Base-by-base conservation (phyloP, 2,329 filamentous ascomycete genomes). In the Teratosphaeria nubilosa region DNA sequence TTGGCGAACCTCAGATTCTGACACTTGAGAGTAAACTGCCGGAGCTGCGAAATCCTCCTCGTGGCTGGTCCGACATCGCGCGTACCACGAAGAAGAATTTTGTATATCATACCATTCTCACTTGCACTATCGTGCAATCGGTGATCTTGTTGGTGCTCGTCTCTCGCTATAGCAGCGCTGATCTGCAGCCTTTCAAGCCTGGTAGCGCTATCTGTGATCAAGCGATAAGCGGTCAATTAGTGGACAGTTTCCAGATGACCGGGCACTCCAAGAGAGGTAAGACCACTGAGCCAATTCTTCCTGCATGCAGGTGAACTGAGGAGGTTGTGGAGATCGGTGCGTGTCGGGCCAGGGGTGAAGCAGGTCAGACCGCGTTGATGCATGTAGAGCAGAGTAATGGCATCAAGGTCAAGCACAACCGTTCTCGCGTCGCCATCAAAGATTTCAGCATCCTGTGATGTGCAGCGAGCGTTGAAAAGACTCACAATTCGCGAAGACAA, bases 141-240 rank as follows among this genome's bases (percentile, higher is more conserved):
- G 31, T 32, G 31, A 32, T 5, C 31, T 11, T 32, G 31, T 32
- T 32, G 31, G 6, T 32, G 31, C 31, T 32, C 31, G 31, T 32
- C 31, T 37, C 10, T 37, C 32, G 32, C 32, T 37, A 7, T 37
- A 37, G 32, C 32, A 37, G 10, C 32, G 14, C 14, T 16, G 32
- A 37, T 37, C 32, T 5, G 32, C 32, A 11, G 32, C 10, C 32
- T 7, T 37, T 37, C 32, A 16, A 37, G 90, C 90, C 74, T 97
- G 32, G 32, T 2, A 11, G 32, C 3, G 2, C 4, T 11, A 37
- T 37, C 32, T 16, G 14, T 37, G 3, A 5, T 37, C 32, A 37
- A 16, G 9, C 32, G 32, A 16, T 37, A 37, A 37, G 10, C 32
- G 3, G 3, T 11, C 32, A 37, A 2, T 16, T 4, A 3, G 32